These are phyloP conservation scores for Laburnicola sp. DNA, from an alignment of 2,329 filamentous ascomycete genomes.

Conservation along the genomic window DNA sequence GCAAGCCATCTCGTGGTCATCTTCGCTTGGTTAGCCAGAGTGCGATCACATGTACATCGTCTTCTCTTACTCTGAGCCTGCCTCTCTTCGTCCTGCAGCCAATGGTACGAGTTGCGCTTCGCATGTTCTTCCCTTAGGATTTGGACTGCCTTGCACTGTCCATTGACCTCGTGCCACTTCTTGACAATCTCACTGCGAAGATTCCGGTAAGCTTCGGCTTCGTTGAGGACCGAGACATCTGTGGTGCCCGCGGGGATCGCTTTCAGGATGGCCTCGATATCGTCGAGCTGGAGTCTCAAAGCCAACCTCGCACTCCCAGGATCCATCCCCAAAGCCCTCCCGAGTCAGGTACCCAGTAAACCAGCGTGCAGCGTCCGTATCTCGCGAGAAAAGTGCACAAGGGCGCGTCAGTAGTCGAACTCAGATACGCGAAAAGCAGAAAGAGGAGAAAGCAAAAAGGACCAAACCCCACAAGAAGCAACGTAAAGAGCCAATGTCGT, in stretches of 20 bases:
- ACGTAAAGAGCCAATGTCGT: no score
- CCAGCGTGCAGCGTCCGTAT: no score
- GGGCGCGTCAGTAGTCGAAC: no score
- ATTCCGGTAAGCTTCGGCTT: slow-evolving; percentile 7
- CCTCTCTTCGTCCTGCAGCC: slow-evolving; percentile 14
- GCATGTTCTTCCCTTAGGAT: slow-evolving; percentile 13
- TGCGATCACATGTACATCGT: not conserved
- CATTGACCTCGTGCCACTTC: slow-evolving; percentile 11
- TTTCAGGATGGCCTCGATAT: slow-evolving; percentile 14
- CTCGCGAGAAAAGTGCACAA: no score
- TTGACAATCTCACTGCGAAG: slow-evolving; percentile 11
- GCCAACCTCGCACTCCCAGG: slow-evolving; percentile 10
- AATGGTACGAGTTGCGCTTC: slow-evolving; percentile 3
- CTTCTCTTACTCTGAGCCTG: slow-evolving; percentile 12
- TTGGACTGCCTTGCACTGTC: slow-evolving; percentile 9
- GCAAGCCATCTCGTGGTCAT: slow-evolving; percentile 18
- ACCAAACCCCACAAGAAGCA: no score
- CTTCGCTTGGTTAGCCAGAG: slow-evolving; percentile 3
- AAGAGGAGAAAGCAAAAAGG: no score
- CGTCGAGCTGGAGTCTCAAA: slow-evolving; percentile 17
- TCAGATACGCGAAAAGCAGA: no score
- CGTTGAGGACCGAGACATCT: not conserved
- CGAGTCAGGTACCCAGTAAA: not conserved
- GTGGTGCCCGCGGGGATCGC: not conserved
- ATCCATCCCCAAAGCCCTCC: slow-evolving; percentile 10